phyloP scores from a whole-genome alignment of 208 protist species.

The Trichomonas vaginalis region DNA sequence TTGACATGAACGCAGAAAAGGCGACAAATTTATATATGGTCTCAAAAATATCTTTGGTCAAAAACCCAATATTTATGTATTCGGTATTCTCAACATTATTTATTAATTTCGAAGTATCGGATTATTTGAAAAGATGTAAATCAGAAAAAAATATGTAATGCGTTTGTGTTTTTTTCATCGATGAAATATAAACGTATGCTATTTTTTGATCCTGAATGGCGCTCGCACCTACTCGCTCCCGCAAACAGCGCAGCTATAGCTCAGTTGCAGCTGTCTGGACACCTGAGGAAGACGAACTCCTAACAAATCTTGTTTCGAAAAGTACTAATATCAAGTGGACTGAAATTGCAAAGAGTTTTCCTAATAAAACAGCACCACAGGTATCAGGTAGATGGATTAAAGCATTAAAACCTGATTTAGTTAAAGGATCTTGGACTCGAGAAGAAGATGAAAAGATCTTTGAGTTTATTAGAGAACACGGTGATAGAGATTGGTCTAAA shows the following conservation, averaged over 20 bases:
- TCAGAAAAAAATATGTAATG: neutral
- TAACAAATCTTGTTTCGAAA: neutral
- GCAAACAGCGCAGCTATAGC: neutral
- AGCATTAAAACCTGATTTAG: neutral
- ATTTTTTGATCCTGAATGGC: neutral
- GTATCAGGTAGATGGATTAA: neutral
- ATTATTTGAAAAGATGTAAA: neutral
- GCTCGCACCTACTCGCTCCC: neutral
- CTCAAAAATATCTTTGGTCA: no score
- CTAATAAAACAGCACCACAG: neutral
- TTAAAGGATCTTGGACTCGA: constrained; percentile 12
- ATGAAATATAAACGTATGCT: constrained; percentile 5
- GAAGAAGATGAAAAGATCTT: constrained; percentile 11
- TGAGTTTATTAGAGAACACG: constrained; percentile 24
- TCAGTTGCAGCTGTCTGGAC: neutral
- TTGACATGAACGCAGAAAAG: no score
- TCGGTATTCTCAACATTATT: no score
- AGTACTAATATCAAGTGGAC: neutral
- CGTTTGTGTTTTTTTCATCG: neutral
- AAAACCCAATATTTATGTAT: no score
- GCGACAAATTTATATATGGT: no score
- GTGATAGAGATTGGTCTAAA: constrained; percentile 32
- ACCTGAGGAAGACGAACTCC: neutral
- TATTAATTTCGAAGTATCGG: neutral
- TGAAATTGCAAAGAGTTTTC: neutral